Evolutionary conservation across 768 basidiomycete genomes (phyloP), one percentile per base, ranked within the genome.

Genomic region (Mycena indigotica): DNA sequence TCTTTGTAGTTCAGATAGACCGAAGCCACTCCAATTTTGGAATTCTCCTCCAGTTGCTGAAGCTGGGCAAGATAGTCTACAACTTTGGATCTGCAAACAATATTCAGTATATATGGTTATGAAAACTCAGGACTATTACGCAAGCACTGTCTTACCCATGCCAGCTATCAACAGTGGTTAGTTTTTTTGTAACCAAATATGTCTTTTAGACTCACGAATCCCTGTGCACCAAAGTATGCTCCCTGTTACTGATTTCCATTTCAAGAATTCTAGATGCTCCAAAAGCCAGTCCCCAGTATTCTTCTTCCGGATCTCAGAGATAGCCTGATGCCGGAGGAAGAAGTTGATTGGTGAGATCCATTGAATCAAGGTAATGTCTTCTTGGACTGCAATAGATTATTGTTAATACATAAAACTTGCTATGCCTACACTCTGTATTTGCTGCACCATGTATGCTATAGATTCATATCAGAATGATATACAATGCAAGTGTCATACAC

Each of bases 1-100:
- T 57, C 56, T 28, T 51, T 50, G 50, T 57, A 49, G 32, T 57
- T 57, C 38, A 57, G 35, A 44, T 57, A 57, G 28, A 50, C 39
- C 3, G 38, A 30, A 6, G 55, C 55, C 3, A 56, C 55, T 17
- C 55, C 48, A 4, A 19, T 15, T 28, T 8, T 23, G 23, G 29
- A 17, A 23, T 30, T 15, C 5, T 50, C 48, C 2, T 10, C 13
- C 3, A 35, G n/a, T n/a, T n/a, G n/a, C n/a, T n/a, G n/a, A n/a
- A n/a, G n/a, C n/a, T n/a, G n/a, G n/a, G n/a, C n/a, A n/a, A n/a
- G n/a, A n/a, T n/a, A n/a, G n/a, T n/a, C n/a, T n/a, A n/a, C n/a
- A n/a, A n/a, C n/a, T n/a, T n/a, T n/a, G 30, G 16, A 56, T 32
- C 28, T 56, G 5, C 24, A 50, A 35, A n/a, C n/a, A 17, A 50